Conservation (phyloP, 371 early-diverging fungal species). For the Rhizomucor miehei region DNA sequence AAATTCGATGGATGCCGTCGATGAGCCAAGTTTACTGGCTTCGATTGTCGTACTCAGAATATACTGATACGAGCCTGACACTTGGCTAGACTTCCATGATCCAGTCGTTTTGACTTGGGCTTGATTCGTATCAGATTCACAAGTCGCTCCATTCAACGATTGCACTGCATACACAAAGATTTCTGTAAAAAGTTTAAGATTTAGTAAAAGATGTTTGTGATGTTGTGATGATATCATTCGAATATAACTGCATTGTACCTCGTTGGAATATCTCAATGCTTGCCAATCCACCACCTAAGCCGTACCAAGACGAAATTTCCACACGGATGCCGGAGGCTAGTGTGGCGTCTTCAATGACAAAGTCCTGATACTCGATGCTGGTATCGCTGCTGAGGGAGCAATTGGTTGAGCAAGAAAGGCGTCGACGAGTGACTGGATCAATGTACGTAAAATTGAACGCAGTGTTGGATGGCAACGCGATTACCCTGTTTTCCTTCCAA, state of each 20-base stretch:
- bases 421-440: conserved; percentile 47
- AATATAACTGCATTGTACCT: conserved; percentile 22
- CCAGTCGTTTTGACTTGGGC: conserved; percentile 22
- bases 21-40: conserved; percentile 14
- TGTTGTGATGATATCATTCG: background rate
- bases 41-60: conserved; percentile 22
- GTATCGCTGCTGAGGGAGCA: conserved; percentile 56
- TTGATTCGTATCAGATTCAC: conserved; percentile 7
- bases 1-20: conserved; percentile 42
- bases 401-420: conserved; percentile 50
- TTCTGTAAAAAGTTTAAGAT: conserved; percentile 3
- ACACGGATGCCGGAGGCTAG: conserved; percentile 56
- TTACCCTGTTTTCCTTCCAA: no score
- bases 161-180: conserved; percentile 24
- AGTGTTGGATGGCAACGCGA: conserved; percentile 45
- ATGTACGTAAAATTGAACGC: conserved; percentile 57
- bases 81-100: conserved; percentile 14
- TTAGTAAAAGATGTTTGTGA: background rate
- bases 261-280: conserved; percentile 68
- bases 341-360: conserved; percentile 38
- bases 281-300: conserved; percentile 69
- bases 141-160: conserved; percentile 10
- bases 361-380: conserved; percentile 56
- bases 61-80: conserved; percentile 20
- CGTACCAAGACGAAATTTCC: conserved; percentile 70